Evolutionary conservation across 1,284 basidiomycete species (phyloP).

Genomic region (Caloboletus firmus): DNA sequence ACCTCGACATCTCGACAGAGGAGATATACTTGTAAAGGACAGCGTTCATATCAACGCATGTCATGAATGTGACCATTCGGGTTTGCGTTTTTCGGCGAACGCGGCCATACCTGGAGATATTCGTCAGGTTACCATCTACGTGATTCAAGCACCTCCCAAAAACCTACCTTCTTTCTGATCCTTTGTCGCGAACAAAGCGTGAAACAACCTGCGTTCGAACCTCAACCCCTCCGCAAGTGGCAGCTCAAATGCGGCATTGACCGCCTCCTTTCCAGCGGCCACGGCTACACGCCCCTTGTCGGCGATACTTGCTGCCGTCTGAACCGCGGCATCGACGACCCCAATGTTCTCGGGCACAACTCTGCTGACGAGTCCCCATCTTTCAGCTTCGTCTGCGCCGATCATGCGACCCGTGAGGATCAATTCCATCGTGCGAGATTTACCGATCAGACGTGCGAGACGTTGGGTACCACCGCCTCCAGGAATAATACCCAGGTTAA

Average conservation of each 20-base stretch:
- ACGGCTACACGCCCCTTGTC: slow-evolving; percentile 84
- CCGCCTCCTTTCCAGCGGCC: slow-evolving; percentile 92
- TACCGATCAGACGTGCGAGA: slow-evolving; percentile 85
- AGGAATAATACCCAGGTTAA: slow-evolving; percentile 96
- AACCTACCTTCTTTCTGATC: slow-evolving; percentile 94
- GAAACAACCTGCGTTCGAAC: slow-evolving; percentile 91
- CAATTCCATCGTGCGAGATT: slow-evolving; percentile 95
- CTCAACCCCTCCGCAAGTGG: slow-evolving; percentile 81
- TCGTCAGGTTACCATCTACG: slow-evolving; percentile 1
- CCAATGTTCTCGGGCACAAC: slow-evolving; percentile 76
- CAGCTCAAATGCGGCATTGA: slow-evolving; percentile 90
- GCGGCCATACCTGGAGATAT: slow-evolving; percentile 77
- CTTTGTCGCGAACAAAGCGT: slow-evolving; percentile 89
- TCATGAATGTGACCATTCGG: slow-evolving; percentile 68
- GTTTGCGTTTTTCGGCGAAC: slow-evolving; percentile 96
- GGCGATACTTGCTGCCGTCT: slow-evolving; percentile 80
- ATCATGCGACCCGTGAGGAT: slow-evolving; percentile 86
- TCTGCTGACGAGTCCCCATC: slow-evolving; percentile 83
- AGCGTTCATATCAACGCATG: neutral
- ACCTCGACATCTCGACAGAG: neutral
- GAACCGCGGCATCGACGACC: slow-evolving; percentile 88
- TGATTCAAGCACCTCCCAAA: neutral
- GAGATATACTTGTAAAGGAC: neutral
- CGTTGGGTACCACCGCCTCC: slow-evolving; percentile 86
- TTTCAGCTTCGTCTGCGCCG: slow-evolving; percentile 79